phyloP scores from a whole-genome alignment of 495 filamentous ascomycete genomes.

The Lasiosphaeriaceae sp. region DNA sequence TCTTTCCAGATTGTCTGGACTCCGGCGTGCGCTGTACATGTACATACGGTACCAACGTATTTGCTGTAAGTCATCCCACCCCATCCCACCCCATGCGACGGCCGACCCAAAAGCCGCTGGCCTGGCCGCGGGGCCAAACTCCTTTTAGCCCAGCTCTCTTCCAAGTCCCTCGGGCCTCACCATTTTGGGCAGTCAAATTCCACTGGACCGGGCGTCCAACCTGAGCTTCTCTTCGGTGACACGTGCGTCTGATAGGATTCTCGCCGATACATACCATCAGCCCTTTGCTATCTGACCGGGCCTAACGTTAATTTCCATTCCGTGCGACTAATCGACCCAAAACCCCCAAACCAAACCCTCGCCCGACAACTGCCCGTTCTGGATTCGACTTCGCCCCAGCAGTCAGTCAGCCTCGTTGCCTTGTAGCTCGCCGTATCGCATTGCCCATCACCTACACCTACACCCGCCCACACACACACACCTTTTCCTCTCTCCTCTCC shows the following conservation, averaged over 20 bases:
- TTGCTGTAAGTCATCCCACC: no score
- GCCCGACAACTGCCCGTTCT: no score
- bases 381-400: no score
- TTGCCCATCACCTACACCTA: not conserved
- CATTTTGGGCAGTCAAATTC: conserved; percentile 3
- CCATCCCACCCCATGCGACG: not conserved
- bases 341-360: no score
- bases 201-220: not conserved
- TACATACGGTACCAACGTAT: no score
- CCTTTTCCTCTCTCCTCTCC: conserved; percentile 14
- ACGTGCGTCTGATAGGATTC: conserved; percentile 1
- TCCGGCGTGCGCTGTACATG: no score
- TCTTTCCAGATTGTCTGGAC: no score
- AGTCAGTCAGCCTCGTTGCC: not conserved
- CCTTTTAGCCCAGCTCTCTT: not conserved
- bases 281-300: not conserved
- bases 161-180: not conserved
- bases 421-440: not conserved
- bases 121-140: not conserved
- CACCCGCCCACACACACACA: no score
- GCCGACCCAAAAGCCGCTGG: no score
- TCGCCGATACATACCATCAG: not conserved
- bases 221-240: not conserved
- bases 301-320: not conserved
- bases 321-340: no score